phyloP scores from a whole-genome alignment of 306 rosid species.

The Sphenostylis stenocarpa region DNA sequence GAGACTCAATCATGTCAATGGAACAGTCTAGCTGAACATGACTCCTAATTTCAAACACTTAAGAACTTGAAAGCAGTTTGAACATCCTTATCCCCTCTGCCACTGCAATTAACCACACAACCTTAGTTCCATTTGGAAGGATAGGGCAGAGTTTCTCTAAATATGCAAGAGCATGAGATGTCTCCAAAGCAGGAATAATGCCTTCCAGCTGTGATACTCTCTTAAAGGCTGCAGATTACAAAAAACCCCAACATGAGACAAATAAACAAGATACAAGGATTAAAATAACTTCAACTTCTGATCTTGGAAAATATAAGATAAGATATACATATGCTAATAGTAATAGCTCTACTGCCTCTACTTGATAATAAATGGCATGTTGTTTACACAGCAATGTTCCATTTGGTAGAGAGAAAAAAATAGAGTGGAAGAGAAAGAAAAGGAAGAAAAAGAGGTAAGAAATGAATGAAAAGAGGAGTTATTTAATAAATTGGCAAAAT shows the following conservation, averaged over 20 bases:
- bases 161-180: conserved; percentile 93
- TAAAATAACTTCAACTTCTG: conserved; percentile 28
- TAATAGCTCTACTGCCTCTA: neutral
- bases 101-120: conserved; percentile 89
- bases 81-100: conserved; percentile 97
- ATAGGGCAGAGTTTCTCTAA: conserved; percentile 80
- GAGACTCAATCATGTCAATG: neutral
- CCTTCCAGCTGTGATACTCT: conserved; percentile 80
- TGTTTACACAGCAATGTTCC: too few species aligned
- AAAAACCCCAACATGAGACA: conserved; percentile 1
- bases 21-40: neutral
- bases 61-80: conserved; percentile 76
- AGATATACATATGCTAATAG: neutral
- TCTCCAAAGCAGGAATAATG: conserved; percentile 93
- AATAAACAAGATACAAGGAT: conserved; percentile 2
- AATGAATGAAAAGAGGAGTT: too few species aligned
- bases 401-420: too few species aligned
- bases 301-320: neutral
- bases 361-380: neutral
- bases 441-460: too few species aligned
- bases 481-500: too few species aligned
- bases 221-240: conserved; percentile 66
- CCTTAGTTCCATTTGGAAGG: conserved; percentile 72
- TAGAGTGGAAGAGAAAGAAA: too few species aligned
- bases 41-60: conserved; percentile 44